Base-by-base conservation (phyloP, 2,329 filamentous ascomycete species). In the Fusarium succisae region DNA sequence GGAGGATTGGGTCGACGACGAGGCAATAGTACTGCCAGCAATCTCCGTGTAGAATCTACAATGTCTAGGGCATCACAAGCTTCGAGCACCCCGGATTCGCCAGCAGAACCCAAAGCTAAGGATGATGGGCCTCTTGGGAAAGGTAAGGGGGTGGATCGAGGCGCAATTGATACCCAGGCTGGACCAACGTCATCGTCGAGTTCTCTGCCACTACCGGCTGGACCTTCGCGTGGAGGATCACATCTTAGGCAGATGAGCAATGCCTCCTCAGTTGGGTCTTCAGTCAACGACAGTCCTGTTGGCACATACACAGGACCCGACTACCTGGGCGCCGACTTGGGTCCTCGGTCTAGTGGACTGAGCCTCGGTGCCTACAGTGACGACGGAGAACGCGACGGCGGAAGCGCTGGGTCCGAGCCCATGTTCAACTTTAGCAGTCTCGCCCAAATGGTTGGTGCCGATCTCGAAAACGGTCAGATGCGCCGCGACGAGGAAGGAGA, bases 381-480 rank as follows among this genome's bases (percentile, higher is more conserved):
- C 24, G 85, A 86, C 17, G 85, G 85, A 18, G 88, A 90, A 30
- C 82, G 85, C 12, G 87, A 88, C 43, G 84, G 86, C 8, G 86
- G 87, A 53, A 76, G 86, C 30, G 84, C 87, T 9, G 86, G 87
- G 20, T 73, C 85, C 62, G 95, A 98, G 79, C 90, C 94, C 7
- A 91, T 98, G 89, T 96, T 97, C 83, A 98, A 98, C 81, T 98
- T 98, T 80, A 88, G 91, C 63, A 98, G 94, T 76, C 84, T 98
- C 28, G 93, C 94, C 5, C 93, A 94, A 70, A 94, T 97, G 81
- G 93, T 98, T 37, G 93, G 92, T 0, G 90, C 90, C 13, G 86
- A 89, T 53, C 83, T 90, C 39, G 88, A 90, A 48, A 81, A 86
- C 44, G 86, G 74, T 13, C 69, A 85, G 1, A 81, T 82, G 2